These are phyloP conservation scores for Fusarium sp. DNA, from an alignment of 2,329 filamentous ascomycete genomes.

Conservation along the genomic window DNA sequence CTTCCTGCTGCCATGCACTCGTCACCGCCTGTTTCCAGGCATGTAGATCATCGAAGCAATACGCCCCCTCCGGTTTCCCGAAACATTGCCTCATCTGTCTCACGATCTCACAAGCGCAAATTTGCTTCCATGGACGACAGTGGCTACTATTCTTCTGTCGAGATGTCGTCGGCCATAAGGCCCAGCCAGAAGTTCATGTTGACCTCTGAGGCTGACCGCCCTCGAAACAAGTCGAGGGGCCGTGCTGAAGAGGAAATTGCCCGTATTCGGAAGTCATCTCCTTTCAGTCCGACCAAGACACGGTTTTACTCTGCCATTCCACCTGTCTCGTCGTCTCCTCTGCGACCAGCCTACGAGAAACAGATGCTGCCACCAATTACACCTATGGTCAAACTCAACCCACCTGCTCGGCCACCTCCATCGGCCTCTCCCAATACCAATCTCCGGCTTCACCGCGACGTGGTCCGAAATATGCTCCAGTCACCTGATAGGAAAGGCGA, in stretches of 20 bases:
- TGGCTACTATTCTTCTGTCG: slow-evolving; percentile 95
- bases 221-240: slow-evolving; percentile 80
- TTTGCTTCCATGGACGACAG: slow-evolving; percentile 87
- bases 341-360: slow-evolving; percentile 65
- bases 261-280: slow-evolving; percentile 89
- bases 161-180: slow-evolving; percentile 82
- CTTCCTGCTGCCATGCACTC: slow-evolving; percentile 80
- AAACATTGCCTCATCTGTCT: slow-evolving; percentile 70
- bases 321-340: slow-evolving; percentile 74
- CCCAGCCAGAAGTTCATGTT: slow-evolving; percentile 74
- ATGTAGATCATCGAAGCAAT: slow-evolving; percentile 68
- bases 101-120: slow-evolving; percentile 79
- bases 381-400: slow-evolving; percentile 83
- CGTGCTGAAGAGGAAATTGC: slow-evolving; percentile 96
- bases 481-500: slow-evolving; percentile 69
- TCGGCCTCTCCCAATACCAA: slow-evolving; percentile 95
- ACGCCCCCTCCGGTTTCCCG: slow-evolving; percentile 80
- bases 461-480: slow-evolving; percentile 82
- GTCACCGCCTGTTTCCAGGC: slow-evolving; percentile 83
- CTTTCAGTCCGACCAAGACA: slow-evolving; percentile 86
- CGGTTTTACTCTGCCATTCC: slow-evolving; percentile 64
- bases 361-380: slow-evolving; percentile 82
- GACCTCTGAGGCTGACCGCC: slow-evolving; percentile 83
- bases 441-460: slow-evolving; percentile 85
- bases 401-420: slow-evolving; percentile 64